Evolutionary conservation across 2,329 filamentous ascomycete genomes (phyloP).

Genomic region (Mycosphaerella arachidis): DNA sequence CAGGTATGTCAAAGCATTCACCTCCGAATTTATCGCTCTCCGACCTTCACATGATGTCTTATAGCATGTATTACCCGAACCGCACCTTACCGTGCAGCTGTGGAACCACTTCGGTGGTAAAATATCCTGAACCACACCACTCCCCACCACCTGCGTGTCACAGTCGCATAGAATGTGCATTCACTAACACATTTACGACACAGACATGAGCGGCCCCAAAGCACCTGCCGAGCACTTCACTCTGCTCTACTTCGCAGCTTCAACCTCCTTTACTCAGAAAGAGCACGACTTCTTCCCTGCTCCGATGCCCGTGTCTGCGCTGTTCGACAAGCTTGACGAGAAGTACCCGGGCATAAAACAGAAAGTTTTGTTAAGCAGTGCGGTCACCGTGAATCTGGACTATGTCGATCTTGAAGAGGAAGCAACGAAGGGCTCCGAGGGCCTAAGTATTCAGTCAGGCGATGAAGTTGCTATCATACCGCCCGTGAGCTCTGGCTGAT

Average conservation of each 20-base stretch:
- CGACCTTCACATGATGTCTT: conserved; percentile 33
- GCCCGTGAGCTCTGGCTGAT: conserved; percentile 77
- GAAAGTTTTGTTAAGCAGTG: conserved; percentile 65
- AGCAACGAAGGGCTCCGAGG: conserved; percentile 37
- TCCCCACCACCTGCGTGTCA: neutral
- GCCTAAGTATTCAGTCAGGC: conserved; percentile 59
- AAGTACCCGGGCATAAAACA: conserved; percentile 65
- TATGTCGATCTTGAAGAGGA: conserved; percentile 67
- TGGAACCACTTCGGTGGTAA: conserved; percentile 21
- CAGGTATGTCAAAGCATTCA: neutral
- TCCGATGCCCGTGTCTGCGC: conserved; percentile 57
- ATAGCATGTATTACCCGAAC: conserved; percentile 50
- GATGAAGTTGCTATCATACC: conserved; percentile 87
- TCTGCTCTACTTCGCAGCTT: conserved; percentile 76
- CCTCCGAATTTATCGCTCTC: neutral
- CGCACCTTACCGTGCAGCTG: conserved; percentile 21
- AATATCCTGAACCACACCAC: conserved; percentile 11
- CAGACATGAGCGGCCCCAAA: conserved; percentile 40
- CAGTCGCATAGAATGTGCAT: neutral
- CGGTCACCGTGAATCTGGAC: conserved; percentile 74
- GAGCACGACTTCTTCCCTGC: conserved; percentile 62
- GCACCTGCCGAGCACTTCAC: conserved; percentile 65
- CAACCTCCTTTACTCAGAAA: conserved; percentile 65
- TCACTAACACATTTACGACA: conserved; percentile 2
- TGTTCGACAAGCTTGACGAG: conserved; percentile 65